phyloP scores from a whole-genome alignment of 164 flowering plant genomes.

The Macadamia tetraphylla region DNA sequence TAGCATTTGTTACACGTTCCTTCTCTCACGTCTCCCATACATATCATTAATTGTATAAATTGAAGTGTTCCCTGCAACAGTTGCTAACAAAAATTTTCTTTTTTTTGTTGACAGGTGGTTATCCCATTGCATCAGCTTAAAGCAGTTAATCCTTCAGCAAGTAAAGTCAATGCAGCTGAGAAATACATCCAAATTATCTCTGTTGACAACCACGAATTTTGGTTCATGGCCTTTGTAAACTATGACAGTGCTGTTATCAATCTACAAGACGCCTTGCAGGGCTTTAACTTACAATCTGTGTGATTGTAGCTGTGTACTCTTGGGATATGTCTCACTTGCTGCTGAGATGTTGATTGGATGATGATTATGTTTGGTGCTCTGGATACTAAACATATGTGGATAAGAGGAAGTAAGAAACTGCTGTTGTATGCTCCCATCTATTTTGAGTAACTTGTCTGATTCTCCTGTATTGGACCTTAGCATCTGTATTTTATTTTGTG shows the following conservation, averaged over 20 bases:
- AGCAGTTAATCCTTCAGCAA: slow-evolving; percentile 60
- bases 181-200: background rate
- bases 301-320: background rate
- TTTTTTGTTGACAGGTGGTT: slow-evolving; percentile 32
- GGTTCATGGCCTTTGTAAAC: background rate
- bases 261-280: background rate
- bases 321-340: background rate
- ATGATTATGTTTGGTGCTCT: too few species aligned
- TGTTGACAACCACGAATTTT: background rate
- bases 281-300: background rate
- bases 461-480: too few species aligned
- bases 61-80: background rate
- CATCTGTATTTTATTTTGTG: too few species aligned
- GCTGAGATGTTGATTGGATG: too few species aligned
- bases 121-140: slow-evolving; percentile 70
- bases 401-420: too few species aligned
- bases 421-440: too few species aligned
- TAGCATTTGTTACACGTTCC: too few species aligned
- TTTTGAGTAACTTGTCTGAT: too few species aligned
- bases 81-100: background rate
- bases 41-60: too few species aligned
- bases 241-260: background rate
- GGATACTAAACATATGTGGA: too few species aligned
- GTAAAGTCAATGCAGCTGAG: slow-evolving; percentile 12
- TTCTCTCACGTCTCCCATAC: too few species aligned